Conservation (phyloP, 495 filamentous ascomycete genomes). For the Evernia prunastri region DNA sequence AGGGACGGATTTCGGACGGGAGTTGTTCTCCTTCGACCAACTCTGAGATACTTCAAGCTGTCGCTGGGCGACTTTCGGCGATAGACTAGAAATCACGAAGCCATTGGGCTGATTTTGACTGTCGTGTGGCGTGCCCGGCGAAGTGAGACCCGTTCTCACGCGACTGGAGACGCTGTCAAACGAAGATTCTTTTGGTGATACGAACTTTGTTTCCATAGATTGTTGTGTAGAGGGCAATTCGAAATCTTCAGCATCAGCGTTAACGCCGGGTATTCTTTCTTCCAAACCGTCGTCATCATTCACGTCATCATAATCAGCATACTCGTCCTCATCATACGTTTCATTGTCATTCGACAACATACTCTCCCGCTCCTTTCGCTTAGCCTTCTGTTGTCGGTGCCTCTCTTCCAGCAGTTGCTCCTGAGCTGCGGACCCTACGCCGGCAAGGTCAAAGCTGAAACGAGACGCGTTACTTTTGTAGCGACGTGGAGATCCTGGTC, state of each 20-base stretch:
- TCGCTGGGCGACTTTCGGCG: slow-evolving; percentile 1
- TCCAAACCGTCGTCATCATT: slow-evolving; percentile 69
- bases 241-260: slow-evolving; percentile 45
- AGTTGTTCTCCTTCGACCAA: slow-evolving; percentile 9
- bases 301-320: slow-evolving; percentile 49
- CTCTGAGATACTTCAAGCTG: slow-evolving; percentile 10
- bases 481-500: slow-evolving; percentile 54
- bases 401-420: slow-evolving; percentile 82
- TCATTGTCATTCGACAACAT: slow-evolving; percentile 42
- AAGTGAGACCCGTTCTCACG: slow-evolving; percentile 35
- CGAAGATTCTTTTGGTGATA: slow-evolving; percentile 44
- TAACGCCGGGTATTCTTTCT: slow-evolving; percentile 69
- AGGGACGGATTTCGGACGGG: slow-evolving; percentile 19
- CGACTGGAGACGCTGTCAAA: slow-evolving; percentile 37
- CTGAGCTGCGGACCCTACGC: slow-evolving; percentile 68
- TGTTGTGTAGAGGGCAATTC: slow-evolving; percentile 37
- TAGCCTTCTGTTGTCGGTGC: slow-evolving; percentile 61
- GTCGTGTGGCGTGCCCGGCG: slow-evolving; percentile 49
- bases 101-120: slow-evolving; percentile 43
- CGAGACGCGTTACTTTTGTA: slow-evolving; percentile 81
- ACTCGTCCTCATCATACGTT: slow-evolving; percentile 60
- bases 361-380: slow-evolving; percentile 36
- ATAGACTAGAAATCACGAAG: slow-evolving; percentile 31
- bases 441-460: slow-evolving; percentile 85
- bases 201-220: slow-evolving; percentile 48